These are phyloP conservation scores for Hypholoma fasciculare DNA, from an alignment of 768 basidiomycete genomes.

Conservation along the genomic window DNA sequence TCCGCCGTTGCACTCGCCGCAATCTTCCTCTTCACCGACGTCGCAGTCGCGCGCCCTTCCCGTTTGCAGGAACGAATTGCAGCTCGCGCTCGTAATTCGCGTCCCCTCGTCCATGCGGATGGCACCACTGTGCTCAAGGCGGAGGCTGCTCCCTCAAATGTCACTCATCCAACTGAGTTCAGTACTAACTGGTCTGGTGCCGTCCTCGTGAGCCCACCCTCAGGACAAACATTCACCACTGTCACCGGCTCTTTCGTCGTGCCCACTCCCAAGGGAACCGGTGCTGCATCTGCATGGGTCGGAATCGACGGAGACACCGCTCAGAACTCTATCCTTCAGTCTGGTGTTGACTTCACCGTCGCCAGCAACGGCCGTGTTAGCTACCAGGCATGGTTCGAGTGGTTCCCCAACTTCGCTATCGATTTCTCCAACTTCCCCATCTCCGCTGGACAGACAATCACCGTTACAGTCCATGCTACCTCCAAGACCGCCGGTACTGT, in stretches of 20 bases:
- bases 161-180: conserved; percentile 13
- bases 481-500: conserved; percentile 17
- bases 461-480: conserved; percentile 16
- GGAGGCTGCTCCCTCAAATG: conserved; percentile 5
- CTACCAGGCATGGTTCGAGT: conserved; percentile 21
- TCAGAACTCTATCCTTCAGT: conserved; percentile 17
- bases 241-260: conserved; percentile 19
- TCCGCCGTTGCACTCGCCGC: conserved; percentile 12
- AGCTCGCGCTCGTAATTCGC: conserved; percentile 8
- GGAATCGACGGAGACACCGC: conserved; percentile 22
- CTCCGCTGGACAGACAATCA: conserved; percentile 15
- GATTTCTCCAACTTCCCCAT: conserved; percentile 19
- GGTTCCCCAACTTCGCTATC: conserved; percentile 19
- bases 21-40: conserved; percentile 14
- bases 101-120: conserved; percentile 12
- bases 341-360: conserved; percentile 20
- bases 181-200: conserved; percentile 20
- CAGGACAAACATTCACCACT: conserved; percentile 18
- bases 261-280: conserved; percentile 16
- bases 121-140: conserved; percentile 4
- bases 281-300: conserved; percentile 20
- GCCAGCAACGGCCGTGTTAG: conserved; percentile 12
- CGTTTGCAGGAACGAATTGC: conserved; percentile 16
- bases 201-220: conserved; percentile 13
- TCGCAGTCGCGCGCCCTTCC: conserved; percentile 16